Evolutionary conservation across 345 rosid species (phyloP).

Genomic region (Erodium maritimum): DNA sequence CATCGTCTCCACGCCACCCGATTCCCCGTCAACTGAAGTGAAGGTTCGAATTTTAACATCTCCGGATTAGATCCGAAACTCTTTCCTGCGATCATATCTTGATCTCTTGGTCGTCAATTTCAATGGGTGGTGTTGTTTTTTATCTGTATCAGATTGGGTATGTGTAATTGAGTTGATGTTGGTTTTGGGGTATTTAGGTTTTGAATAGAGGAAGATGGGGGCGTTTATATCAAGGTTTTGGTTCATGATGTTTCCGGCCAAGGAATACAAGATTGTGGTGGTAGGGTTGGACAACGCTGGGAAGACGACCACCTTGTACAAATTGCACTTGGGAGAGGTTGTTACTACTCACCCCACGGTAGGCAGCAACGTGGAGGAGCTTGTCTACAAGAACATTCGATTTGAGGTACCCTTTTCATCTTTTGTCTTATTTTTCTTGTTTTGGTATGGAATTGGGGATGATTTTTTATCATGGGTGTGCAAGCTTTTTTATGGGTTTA

Average conservation of each 20-base stretch:
- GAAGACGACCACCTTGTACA: slow-evolving; percentile 93
- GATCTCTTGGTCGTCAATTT: neutral
- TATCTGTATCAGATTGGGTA: neutral
- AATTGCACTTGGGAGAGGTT: slow-evolving; percentile 87
- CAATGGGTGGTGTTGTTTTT: neutral
- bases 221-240: slow-evolving; percentile 75
- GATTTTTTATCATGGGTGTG: neutral
- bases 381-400: slow-evolving; percentile 86
- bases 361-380: slow-evolving; percentile 94
- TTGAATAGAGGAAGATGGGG: slow-evolving; percentile 40
- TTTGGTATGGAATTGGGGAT: neutral
- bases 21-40: neutral
- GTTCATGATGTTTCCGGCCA: slow-evolving; percentile 92
- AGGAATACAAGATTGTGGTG: slow-evolving; percentile 94
- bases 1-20: neutral
- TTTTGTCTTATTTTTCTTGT: neutral
- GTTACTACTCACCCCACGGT: slow-evolving; percentile 96
- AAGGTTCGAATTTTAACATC: neutral
- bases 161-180: neutral
- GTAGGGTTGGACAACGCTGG: slow-evolving; percentile 98
- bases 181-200: neutral
- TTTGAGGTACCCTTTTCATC: slow-evolving; percentile 46
- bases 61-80: neutral
- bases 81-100: neutral
- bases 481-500: neutral